Evolutionary conservation across 495 filamentous ascomycete genomes (phyloP), one percentile per base, ranked within the genome.

Genomic region (Aspergillus panamensis): DNA sequence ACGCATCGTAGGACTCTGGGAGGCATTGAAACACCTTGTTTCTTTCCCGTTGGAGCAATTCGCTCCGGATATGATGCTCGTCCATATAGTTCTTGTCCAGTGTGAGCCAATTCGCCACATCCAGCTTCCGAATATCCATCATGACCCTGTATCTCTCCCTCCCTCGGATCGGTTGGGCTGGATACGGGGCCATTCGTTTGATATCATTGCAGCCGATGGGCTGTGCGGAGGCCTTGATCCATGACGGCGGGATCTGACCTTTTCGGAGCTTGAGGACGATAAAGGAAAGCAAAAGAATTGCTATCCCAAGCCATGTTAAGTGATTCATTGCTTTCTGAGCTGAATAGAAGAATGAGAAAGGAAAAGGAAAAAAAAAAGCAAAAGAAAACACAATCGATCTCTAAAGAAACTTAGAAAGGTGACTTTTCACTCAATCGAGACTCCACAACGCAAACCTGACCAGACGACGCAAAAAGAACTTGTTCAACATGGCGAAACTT

Each of bases 81-180:
- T 72, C 70, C 61, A 73, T 69, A 51, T 83, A 83, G 54, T 75
- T 73, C 43, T 77, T 72, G 63, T 84, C 81, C 33, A 84, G 58
- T 1, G 76, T 80, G 31, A 85, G 71, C 82, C 81, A 85, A 44
- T 82, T 81, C 42, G 69, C 63, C 16, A 62, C 56, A 42, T 82
- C 80, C 30, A 84, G 65, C 57, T 74, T 78, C 55, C 75, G 74
- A 17, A 85, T 70, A 37, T 82, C 81, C 81, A 83, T 82, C 61
- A 78, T 77, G 52, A 82, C 72, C 25, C 74, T 68, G 56, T 77
- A 79, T 59, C 73, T 64, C 33, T 73, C 72, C 48, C 73, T 61
- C n/a, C 75, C 76, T 45, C 66, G 70, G 62, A 79, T 79, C 30
- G 76, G 74, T 49, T 74, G 70, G 21, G 73, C 71, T 39, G 75